Evolutionary conservation across 2,329 filamentous ascomycete species (phyloP).

Genomic region (Knufia fluminis): DNA sequence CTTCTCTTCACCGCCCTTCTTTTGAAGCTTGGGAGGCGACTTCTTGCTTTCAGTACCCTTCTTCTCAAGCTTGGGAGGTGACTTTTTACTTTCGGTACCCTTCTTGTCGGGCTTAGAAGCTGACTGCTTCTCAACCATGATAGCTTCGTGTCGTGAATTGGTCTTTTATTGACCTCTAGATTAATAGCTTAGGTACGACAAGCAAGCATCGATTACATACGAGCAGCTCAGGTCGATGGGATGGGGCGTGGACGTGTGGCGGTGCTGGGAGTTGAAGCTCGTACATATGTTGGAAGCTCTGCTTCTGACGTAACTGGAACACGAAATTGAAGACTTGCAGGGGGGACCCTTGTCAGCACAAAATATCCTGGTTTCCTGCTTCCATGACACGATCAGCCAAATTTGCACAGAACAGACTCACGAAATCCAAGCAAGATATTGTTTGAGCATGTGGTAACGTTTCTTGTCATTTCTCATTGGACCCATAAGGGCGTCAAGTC

Average conservation of each 20-base stretch:
- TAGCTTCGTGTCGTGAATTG: not conserved
- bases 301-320: not conserved
- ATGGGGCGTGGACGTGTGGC: not conserved
- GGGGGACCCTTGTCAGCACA: not conserved
- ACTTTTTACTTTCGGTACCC: no score
- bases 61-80: no score
- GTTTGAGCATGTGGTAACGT: not conserved
- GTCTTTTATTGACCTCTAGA: not conserved
- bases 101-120: not conserved
- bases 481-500: not conserved
- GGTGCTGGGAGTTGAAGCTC: no score
- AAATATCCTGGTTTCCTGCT: not conserved
- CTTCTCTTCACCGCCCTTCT: no score
- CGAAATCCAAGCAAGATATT: not conserved
- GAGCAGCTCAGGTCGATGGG: not conserved
- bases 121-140: not conserved
- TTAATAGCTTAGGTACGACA: not conserved
- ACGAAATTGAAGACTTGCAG: not conserved
- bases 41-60: no score
- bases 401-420: not conserved
- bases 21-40: no score
- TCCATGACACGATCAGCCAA: not conserved
- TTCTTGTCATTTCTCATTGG: slow-evolving; percentile 5
- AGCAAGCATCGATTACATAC: not conserved
- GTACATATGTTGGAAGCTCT: not conserved